These are phyloP conservation scores for Oenanthe sinensis DNA, from an alignment of 129 eudicot genomes.

Conservation along the genomic window DNA sequence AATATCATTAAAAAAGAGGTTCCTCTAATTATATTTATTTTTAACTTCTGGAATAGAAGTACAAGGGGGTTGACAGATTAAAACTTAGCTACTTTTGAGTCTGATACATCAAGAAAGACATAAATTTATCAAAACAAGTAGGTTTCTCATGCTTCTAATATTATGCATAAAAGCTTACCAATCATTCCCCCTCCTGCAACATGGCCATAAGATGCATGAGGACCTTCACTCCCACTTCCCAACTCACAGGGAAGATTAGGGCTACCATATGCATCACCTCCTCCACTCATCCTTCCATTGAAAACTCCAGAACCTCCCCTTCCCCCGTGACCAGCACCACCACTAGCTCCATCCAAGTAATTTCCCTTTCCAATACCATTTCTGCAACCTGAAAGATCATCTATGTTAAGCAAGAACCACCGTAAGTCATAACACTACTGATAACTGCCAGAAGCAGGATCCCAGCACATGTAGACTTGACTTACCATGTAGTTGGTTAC, in stretches of 20 bases:
- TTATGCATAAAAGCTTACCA: constrained; percentile 30
- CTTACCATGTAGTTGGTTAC: not conserved
- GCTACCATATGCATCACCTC: constrained; percentile 65
- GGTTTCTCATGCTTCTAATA: not conserved
- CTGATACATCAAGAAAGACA: not conserved
- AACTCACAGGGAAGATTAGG: constrained; percentile 81
- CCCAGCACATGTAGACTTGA: not conserved
- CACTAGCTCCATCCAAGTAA: constrained; percentile 86
- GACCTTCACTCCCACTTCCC: constrained; percentile 79
- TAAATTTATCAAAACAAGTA: not conserved
- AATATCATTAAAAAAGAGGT: not conserved
- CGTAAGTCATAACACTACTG: not conserved
- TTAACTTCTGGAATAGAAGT: not conserved
- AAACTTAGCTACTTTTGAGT: not conserved
- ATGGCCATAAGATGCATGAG: constrained; percentile 47
- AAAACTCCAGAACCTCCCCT: constrained; percentile 71
- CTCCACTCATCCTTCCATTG: constrained; percentile 60
- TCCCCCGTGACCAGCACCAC: constrained; percentile 96
- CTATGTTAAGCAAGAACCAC: constrained; percentile 13
- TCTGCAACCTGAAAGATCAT: constrained; percentile 50
- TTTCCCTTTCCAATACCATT: constrained; percentile 78
- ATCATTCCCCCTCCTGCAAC: constrained; percentile 92
- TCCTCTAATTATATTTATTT: not conserved
- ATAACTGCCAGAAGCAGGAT: not conserved
- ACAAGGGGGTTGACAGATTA: not conserved